phyloP scores from a whole-genome alignment of 352 stramenopile genomes.

The Elongisporangium prolatum region DNA sequence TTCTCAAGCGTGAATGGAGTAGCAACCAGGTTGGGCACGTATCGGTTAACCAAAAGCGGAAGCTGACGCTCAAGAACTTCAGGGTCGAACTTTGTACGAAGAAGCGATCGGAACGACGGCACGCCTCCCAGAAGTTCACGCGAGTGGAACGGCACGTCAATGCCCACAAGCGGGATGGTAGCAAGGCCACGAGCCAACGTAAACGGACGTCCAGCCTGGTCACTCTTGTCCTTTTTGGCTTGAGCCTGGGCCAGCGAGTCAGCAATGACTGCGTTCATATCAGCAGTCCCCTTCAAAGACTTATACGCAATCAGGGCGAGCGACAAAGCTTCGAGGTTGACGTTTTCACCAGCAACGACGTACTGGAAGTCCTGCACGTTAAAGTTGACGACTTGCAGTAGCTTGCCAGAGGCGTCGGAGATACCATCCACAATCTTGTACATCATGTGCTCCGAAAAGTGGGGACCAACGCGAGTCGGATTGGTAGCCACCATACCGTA shows the following conservation, averaged over 20 bases:
- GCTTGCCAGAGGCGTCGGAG: constrained; percentile 45
- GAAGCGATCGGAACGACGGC: constrained; percentile 67
- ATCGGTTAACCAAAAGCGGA: constrained; percentile 63
- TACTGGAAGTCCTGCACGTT: constrained; percentile 85
- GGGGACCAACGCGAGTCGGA: constrained; percentile 60
- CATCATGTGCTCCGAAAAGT: constrained; percentile 69
- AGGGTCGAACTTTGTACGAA: constrained; percentile 67
- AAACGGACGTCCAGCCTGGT: constrained; percentile 51
- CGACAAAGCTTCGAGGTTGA: constrained; percentile 78
- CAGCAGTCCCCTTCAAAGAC: constrained; percentile 34
- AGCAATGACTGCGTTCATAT: constrained; percentile 44
- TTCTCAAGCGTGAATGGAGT: constrained; percentile 74
- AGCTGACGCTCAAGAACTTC: constrained; percentile 66
- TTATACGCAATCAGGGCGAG: constrained; percentile 47
- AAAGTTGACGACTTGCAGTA: constrained; percentile 87
- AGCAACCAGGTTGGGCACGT: constrained; percentile 86
- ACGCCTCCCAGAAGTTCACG: constrained; percentile 77
- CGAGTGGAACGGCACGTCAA: constrained; percentile 90
- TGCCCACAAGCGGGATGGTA: constrained; percentile 85
- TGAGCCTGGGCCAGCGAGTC: constrained; percentile 53
- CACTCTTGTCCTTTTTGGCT: constrained; percentile 54
- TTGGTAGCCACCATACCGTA: constrained; percentile 87
- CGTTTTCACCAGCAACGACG: constrained; percentile 77
- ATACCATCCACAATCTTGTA: constrained; percentile 72
- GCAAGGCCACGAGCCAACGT: constrained; percentile 53